phyloP scores from a whole-genome alignment of 2,329 filamentous ascomycete genomes.

The Cercospora zeina region DNA sequence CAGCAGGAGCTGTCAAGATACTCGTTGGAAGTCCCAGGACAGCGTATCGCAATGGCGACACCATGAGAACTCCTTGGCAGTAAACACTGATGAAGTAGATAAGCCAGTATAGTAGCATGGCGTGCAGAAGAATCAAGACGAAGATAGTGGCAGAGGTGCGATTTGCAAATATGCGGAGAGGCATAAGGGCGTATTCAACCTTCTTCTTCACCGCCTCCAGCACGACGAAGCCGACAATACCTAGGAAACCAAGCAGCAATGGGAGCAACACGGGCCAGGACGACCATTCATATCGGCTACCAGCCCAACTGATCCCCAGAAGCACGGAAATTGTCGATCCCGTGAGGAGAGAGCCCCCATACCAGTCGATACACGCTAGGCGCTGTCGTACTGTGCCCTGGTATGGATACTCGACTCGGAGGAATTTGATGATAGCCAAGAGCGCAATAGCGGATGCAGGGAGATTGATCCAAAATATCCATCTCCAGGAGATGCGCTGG shows the following conservation, averaged over 20 bases:
- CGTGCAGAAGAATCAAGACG: constrained; percentile 68
- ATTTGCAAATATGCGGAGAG: constrained; percentile 65
- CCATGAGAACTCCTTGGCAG: constrained; percentile 65
- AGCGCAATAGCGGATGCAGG: constrained; percentile 55
- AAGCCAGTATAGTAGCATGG: constrained; percentile 73
- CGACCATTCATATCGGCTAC: constrained; percentile 17
- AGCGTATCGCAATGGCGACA: constrained; percentile 61
- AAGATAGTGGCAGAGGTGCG: constrained; percentile 66
- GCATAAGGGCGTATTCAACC: constrained; percentile 74
- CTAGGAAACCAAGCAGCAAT: constrained; percentile 71
- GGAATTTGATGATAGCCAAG: constrained; percentile 52
- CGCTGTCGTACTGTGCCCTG: constrained; percentile 13
- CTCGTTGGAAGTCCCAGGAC: constrained; percentile 25
- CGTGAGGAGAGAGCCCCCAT: constrained; percentile 64
- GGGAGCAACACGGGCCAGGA: constrained; percentile 55
- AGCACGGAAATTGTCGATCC: constrained; percentile 58
- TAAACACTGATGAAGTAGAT: constrained; percentile 62
- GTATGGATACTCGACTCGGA: constrained; percentile 14
- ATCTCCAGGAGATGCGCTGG: constrained; percentile 63
- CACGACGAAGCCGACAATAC: constrained; percentile 59
- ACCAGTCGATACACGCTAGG: constrained; percentile 58
- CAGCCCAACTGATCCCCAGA: constrained; percentile 14
- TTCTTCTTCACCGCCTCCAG: constrained; percentile 56
- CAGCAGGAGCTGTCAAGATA: constrained; percentile 14
- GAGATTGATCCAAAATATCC: constrained; percentile 53